phyloP scores from a whole-genome alignment of 2,329 filamentous ascomycete species.

The Alternaria burnsii region DNA sequence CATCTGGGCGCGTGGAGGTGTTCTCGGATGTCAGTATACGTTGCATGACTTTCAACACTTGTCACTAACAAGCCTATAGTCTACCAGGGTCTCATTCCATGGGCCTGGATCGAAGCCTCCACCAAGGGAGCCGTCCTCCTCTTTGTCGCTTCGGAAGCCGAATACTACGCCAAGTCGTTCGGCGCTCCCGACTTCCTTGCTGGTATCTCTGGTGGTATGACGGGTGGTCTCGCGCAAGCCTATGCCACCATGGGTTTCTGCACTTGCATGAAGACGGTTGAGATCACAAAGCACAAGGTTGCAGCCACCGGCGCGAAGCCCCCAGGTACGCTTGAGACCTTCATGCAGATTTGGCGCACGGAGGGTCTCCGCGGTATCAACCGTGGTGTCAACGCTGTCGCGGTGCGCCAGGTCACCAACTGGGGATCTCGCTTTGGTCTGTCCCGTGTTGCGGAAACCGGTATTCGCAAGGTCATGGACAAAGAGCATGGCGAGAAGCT shows the following conservation, averaged over 20 bases:
- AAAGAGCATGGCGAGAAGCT: constrained; percentile 86
- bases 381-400: constrained; percentile 97
- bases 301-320: constrained; percentile 83
- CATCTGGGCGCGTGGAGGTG: constrained; percentile 93
- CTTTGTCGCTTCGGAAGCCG: constrained; percentile 98
- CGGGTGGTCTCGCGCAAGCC: constrained; percentile 93
- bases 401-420: constrained; percentile 99
- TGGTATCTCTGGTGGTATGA: constrained; percentile 90
- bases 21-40: constrained; percentile 84
- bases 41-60: constrained; percentile 49
- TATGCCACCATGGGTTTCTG: constrained; percentile 99
- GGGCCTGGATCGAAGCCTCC: constrained; percentile 98
- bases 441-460: constrained; percentile 86
- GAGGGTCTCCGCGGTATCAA: constrained; percentile 97
- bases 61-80: constrained; percentile 63
- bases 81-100: constrained; percentile 97
- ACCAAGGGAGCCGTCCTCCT: constrained; percentile 99
- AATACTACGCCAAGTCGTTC: constrained; percentile 85
- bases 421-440: constrained; percentile 98
- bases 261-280: constrained; percentile 99
- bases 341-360: constrained; percentile 94
- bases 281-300: constrained; percentile 98
- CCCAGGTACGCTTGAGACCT: constrained; percentile 90
- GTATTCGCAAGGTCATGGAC: constrained; percentile 78
- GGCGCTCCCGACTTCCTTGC: constrained; percentile 87